Evolutionary conservation across 2,329 filamentous ascomycete species (phyloP), one percentile per base, ranked within the genome.

Genomic region (Monosporascus sp.): DNA sequence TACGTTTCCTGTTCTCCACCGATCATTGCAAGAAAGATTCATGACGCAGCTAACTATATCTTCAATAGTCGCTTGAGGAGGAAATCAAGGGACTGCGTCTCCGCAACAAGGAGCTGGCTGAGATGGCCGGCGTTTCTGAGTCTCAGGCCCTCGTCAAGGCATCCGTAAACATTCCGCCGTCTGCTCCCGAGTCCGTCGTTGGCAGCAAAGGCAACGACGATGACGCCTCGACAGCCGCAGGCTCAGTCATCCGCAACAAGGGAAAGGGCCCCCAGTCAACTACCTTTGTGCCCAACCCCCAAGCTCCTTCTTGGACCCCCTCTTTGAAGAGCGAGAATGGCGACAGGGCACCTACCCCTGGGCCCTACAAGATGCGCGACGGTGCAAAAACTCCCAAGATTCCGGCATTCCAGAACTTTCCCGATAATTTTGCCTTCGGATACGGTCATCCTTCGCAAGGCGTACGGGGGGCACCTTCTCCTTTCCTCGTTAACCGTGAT

Each of bases 231-330:
- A 18, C n/a, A 11, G 9, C 22, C n/a, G 14, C 39, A 46, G 24
- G 47, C 22, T 37, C 47, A 22, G 27, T 8, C 20, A 46, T 36
- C 8, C 18, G 15, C 41, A 24, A 38, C 31, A 50, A 46, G 42
- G 24, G 17, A 24, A 46, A 27, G 14, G 14, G 20, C 24, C 24
- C 24, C 3, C 18, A 18, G n/a, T 14, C n/a, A 20, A 14, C 11
- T 15, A 17, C 34, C 27, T 62, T 62, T 49, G 37, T 52, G 11
- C 61, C 62, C 5, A 62, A 65, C 39, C 62, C 62, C 7, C 20
- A 59, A 25, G 62, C 62, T 6, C 59, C 59, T 6, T 50, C 49
- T 24, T 65, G 61, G 61, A 48, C 56, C 34, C 61, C 60, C 9
- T 6, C 25, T 41, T 11, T n/a, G 38, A 41, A 41, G 38, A 41